Evolutionary conservation across 1,139 yeast species (phyloP).

Genomic region (Hyphopichia buzzinii): DNA sequence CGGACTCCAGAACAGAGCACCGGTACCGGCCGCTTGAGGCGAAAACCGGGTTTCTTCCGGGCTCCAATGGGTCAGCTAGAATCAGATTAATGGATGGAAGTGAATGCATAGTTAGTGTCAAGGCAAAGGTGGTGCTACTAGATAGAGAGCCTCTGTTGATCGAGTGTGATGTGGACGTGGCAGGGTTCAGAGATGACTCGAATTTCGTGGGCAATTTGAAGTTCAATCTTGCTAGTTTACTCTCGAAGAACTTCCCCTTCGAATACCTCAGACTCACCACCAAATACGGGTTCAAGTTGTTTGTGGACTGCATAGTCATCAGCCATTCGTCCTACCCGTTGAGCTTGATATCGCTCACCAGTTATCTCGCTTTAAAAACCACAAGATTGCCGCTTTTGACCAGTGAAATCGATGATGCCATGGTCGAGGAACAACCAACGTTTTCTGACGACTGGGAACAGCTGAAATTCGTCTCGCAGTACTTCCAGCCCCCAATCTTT

Average conservation of each 20-base stretch:
- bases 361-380: slow-evolving; percentile 76
- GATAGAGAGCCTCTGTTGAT: slow-evolving; percentile 46
- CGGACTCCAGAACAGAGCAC: slow-evolving; percentile 71
- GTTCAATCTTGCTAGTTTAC: slow-evolving; percentile 47
- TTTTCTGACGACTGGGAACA: slow-evolving; percentile 85
- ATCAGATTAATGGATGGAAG: slow-evolving; percentile 84
- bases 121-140: slow-evolving; percentile 73
- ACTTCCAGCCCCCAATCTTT: slow-evolving; percentile 64
- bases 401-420: slow-evolving; percentile 56
- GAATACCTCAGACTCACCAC: slow-evolving; percentile 60
- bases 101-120: slow-evolving; percentile 88
- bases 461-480: slow-evolving; percentile 45
- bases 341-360: slow-evolving; percentile 72
- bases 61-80: slow-evolving; percentile 90
- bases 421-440: slow-evolving; percentile 83
- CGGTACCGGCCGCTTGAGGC: slow-evolving; percentile 89
- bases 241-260: slow-evolving; percentile 48
- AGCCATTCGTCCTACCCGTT: slow-evolving; percentile 71
- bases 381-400: slow-evolving; percentile 72
- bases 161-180: slow-evolving; percentile 74
- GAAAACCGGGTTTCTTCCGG: slow-evolving; percentile 73
- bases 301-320: slow-evolving; percentile 73
- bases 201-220: slow-evolving; percentile 57
- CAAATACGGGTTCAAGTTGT: slow-evolving; percentile 72
- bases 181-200: slow-evolving; percentile 70